Base-by-base conservation (phyloP, 768 basidiomycete genomes). In the Podaxis rugospora region DNA sequence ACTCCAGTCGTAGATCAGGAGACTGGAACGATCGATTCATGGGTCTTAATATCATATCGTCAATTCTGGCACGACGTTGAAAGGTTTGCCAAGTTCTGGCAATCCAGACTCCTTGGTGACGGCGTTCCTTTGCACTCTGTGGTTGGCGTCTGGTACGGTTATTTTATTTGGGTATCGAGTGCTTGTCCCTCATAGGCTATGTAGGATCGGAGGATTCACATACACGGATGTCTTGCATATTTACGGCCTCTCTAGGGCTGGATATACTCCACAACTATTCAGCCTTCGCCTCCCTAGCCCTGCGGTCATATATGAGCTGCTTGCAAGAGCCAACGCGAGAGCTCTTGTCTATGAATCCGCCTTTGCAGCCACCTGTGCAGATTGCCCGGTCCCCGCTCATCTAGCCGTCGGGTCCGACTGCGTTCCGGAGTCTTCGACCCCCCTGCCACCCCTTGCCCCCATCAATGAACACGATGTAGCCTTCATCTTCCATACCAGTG, bases 401-500 rank as follows among this genome's bases (percentile, higher is more conserved):
- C 72, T 74, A 44, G 81, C 82, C 18, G 67, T 76, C n/a, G 67
- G 70, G 59, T 74, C 76, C 65, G 72, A 74, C 54, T 67, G 71
- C 49, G 71, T 80, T 40, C 77, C 73, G 62, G 65, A 63, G 59
- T 70, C 74, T 35, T 67, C 72, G 42, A 71, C 72, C 25, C 66
- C 75, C 37, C 40, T 52, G 16, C 18, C 37, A 59, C 51, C 58
- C 27, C 39, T 28, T 10, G 1, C 6, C 37, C 50, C 58, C 50
- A 25, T 51, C 58, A 52, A 50, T 13, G 58, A 42, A 23, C 50
- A 46, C n/a, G 84, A 87, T 56, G 72, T 77, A 28, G 79, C 81
- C 52, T 85, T 91, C 76, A 76, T 90, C 56, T 92, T 90, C 78
- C 90, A 90, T 70, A 91, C 90, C 6, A 87, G 86, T 61, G 90